Evolutionary conservation across 1,284 basidiomycete species (phyloP), one percentile per base, ranked within the genome.

Genomic region (Veloboletus limbatus): DNA sequence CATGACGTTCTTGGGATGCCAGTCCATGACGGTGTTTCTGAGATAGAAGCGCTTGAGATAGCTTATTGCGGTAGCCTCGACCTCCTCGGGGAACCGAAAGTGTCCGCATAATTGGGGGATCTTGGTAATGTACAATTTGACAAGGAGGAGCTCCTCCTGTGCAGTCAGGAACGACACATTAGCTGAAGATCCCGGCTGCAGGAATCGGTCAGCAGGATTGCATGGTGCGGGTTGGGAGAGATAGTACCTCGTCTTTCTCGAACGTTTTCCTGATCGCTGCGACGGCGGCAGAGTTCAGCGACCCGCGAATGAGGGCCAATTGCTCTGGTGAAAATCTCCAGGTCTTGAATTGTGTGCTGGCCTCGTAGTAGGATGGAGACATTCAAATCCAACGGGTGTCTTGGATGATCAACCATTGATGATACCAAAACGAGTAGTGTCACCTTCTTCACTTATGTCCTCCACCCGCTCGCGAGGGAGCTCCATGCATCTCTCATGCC

Each of bases 1-100:
- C 96, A 99, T 98, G 61, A 99, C 92, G 58, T 91, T 90, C 70
- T 97, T 97, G 0, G 96, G 97, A 69, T 99, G 97, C 83, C 92
- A 97, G 64, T 99, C 95, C 94, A 99, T 97, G 43, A 94, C 92
- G 2, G 94, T 97, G 62, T 99, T 99, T 69, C 91, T 88, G 44
- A 99, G 77, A 65, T 99, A 99, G 71, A 99, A 99, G 5, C 97
- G 79, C 66, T 99, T 99, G 54, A 99, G 74, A 66, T 95, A 98
- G 36, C 79, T 85, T 47, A 92, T 82, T 0, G 94, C 92, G 1
- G 95, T 97, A 0, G 93, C 88, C 65, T 96, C 92, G 3, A 98
- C 92, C 57, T 89, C 85, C 58, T 97, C 92, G 0, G 92, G 88
- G 56, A 97, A 88, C 16, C 84, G 81, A 62, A 97, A 94, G 48